Evolutionary conservation across 2,329 filamentous ascomycete genomes (phyloP).

Genomic region (Penicillium sp.): DNA sequence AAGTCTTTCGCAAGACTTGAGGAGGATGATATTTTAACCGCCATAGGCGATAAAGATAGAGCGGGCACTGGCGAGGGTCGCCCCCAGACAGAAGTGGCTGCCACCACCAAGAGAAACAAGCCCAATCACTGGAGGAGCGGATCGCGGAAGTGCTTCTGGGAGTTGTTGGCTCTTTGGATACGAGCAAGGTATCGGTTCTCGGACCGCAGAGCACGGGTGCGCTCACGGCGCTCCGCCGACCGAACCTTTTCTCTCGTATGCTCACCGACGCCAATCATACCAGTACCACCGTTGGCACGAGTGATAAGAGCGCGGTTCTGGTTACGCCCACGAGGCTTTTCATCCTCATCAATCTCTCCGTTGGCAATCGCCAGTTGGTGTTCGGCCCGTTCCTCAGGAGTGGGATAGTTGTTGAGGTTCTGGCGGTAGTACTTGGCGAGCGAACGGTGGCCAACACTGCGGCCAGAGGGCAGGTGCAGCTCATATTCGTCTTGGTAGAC

Average conservation of each 20-base stretch:
- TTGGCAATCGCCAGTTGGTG: conserved; percentile 54
- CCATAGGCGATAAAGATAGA: no score
- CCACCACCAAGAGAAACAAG: no score
- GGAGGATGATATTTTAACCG: no score
- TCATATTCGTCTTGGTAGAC: conserved; percentile 91
- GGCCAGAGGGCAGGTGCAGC: conserved; percentile 83
- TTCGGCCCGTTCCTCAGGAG: conserved; percentile 66
- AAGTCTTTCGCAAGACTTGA: no score
- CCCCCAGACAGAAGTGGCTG: not conserved
- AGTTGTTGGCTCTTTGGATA: conserved; percentile 68
- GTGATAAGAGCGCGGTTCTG: conserved; percentile 53
- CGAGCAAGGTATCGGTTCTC: conserved; percentile 61
- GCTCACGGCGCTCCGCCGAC: conserved; percentile 62
- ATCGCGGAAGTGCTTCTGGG: conserved; percentile 68
- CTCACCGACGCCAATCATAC: conserved; percentile 72
- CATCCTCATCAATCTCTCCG: conserved; percentile 44
- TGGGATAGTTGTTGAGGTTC: conserved; percentile 80
- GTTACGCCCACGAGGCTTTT: conserved; percentile 32
- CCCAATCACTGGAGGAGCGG: conserved; percentile 46
- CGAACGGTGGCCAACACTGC: conserved; percentile 83
- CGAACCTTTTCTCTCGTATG: conserved; percentile 64
- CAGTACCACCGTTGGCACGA: conserved; percentile 65
- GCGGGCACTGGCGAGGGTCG: no score
- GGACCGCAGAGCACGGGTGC: conserved; percentile 58
- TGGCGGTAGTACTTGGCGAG: conserved; percentile 85